Evolutionary conservation across 257 asterid genomes (phyloP), one percentile per base, ranked within the genome.

Genomic region (Leonotis leonurus): DNA sequence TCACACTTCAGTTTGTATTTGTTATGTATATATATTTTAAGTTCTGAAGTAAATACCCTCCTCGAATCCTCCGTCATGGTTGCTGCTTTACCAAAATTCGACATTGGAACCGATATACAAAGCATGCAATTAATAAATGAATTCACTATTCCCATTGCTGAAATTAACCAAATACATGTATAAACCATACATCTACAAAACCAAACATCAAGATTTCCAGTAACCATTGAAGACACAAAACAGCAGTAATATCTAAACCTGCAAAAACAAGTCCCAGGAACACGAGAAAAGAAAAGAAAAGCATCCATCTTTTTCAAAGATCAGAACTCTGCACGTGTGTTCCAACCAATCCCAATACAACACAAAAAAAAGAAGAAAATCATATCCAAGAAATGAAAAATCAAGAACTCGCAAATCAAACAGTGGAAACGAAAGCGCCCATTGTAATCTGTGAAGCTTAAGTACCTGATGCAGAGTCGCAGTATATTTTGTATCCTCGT

Each of bases 401-500:
- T 0, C 9, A 29, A 29, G 32, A 33, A 36, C 12, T 18, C 16
- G 27, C 2, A 1, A 21, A 56, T 11, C 4, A 8, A 29, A 27
- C 18, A 46, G 18, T 5, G 4, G 29, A 27, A 8, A 52, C 40
- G 2, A 8, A 39, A 43, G 40, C 41, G 35, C 62, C 56, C 46
- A 59, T 54, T 46, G 25, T 29, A 62, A 75, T n/a, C n/a, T n/a
- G n/a, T n/a, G 65, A 74, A 70, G 65, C 62, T 61, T 49, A n/a
- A n/a, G n/a, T n/a, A 70, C 73, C 77, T 6, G 32, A 43, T 65
- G 22, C 67, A 66, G 63, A 59, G 37, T 53, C 54, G 13, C 68
- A 21, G 24, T 41, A 8, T 61, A 59, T 45, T 22, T n/a, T 50
- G 60, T 65, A 62, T 10, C 16, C 52, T 62, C 40, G 18, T 41